These are phyloP conservation scores for Thelonectria rubi DNA, from an alignment of 2,329 filamentous ascomycete genomes.

Conservation along the genomic window DNA sequence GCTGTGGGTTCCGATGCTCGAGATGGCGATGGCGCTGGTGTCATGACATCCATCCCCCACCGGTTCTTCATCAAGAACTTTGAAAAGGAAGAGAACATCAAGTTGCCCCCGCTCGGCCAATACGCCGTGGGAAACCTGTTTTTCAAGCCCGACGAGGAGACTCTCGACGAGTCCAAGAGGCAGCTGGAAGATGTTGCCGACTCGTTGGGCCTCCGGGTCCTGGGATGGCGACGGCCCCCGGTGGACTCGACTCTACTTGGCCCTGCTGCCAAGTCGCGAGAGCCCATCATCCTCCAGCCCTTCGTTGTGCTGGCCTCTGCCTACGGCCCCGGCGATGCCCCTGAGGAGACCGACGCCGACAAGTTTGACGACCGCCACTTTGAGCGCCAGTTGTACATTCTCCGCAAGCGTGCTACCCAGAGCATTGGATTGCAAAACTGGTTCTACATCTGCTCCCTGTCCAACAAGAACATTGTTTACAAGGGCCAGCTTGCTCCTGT, in stretches of 20 bases:
- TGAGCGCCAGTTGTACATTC: conserved; percentile 91
- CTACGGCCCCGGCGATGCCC: conserved; percentile 83
- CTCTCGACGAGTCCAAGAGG: conserved; percentile 87
- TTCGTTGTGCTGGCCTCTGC: conserved; percentile 89
- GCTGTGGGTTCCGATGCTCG: conserved; percentile 97
- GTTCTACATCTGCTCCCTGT: conserved; percentile 97
- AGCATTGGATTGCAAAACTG: conserved; percentile 96
- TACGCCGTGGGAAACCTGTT: conserved; percentile 98
- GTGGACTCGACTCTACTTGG: conserved; percentile 93
- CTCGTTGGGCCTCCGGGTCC: conserved; percentile 84
- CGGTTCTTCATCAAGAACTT: conserved; percentile 99
- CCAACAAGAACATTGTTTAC: conserved; percentile 99
- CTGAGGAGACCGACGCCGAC: conserved; percentile 79
- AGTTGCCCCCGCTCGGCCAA: conserved; percentile 87
- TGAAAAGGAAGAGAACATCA: conserved; percentile 86
- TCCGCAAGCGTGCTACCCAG: conserved; percentile 94
- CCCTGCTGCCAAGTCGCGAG: conserved; percentile 89
- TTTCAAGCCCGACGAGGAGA: conserved; percentile 95
- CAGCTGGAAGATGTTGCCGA: conserved; percentile 95
- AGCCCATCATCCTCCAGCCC: conserved; percentile 94
- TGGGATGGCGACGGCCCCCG: conserved; percentile 96
- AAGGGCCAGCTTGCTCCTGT: conserved; percentile 95
- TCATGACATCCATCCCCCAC: conserved; percentile 99
- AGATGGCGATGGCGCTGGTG: conserved; percentile 97
- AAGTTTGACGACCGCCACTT: conserved; percentile 86